Evolutionary conservation across 2,329 filamentous ascomycete species (phyloP).

Genomic region (Proliferodiscus dingleyae): DNA sequence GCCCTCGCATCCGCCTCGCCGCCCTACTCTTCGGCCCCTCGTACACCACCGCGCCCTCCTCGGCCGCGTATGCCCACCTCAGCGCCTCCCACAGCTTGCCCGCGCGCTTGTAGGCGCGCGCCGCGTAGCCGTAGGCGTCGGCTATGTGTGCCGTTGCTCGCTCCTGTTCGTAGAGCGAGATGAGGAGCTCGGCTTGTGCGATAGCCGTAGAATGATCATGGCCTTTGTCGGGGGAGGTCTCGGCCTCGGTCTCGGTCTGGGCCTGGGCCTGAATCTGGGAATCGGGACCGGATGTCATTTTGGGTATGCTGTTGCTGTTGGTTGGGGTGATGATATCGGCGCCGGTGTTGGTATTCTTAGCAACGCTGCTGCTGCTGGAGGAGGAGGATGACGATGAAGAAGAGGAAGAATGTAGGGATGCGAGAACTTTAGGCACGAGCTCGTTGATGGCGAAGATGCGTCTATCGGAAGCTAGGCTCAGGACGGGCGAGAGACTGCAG

Average conservation of each 20-base stretch:
- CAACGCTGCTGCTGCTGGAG: no score
- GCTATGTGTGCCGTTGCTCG: slow-evolving; percentile 26
- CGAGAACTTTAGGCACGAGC: slow-evolving; percentile 22
- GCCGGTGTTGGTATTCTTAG: no score
- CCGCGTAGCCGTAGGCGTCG: slow-evolving; percentile 35
- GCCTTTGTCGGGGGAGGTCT: slow-evolving; percentile 8
- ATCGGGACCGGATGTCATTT: no score
- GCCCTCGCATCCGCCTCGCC: neutral
- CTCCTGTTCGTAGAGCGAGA: slow-evolving; percentile 36
- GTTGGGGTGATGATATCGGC: no score
- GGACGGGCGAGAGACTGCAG: slow-evolving; percentile 24
- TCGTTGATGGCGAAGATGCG: slow-evolving; percentile 26
- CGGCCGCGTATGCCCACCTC: slow-evolving; percentile 10
- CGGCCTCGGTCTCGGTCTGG: slow-evolving; percentile 11
- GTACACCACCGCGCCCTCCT: slow-evolving; percentile 7
- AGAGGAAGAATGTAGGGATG: slow-evolving; percentile 2
- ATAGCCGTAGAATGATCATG: no score
- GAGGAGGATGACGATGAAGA: no score
- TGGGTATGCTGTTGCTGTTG: no score
- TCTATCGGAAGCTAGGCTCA: slow-evolving; percentile 28
- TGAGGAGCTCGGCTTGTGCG: slow-evolving; percentile 33
- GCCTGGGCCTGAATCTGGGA: no score
- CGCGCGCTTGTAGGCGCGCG: slow-evolving; percentile 33
- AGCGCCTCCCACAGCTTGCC: slow-evolving; percentile 19
- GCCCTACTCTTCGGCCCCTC: slow-evolving; percentile 8